A percentile compares a stretch with the other conserved stretches of the same genome.
Evolutionary conservation across 2,329 filamentous ascomycete species (phyloP).

Genomic region (Fusarium sulawesiense): DNA sequence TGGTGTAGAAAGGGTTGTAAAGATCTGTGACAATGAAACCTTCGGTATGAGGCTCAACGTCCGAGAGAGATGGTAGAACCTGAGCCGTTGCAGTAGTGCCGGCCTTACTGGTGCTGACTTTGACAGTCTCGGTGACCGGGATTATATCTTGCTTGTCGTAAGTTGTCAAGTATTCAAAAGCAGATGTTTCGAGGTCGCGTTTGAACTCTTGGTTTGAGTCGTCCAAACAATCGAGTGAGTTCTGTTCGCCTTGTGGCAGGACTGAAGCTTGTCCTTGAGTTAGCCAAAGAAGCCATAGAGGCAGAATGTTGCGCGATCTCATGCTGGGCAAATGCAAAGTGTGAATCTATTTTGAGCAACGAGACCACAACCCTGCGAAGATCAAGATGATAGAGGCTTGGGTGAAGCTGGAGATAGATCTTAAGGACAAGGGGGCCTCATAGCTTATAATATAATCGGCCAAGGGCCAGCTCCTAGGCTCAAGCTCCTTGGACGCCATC

Average conservation of each 20-base stretch:
- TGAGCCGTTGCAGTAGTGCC: slow-evolving; percentile 45
- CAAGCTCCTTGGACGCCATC: slow-evolving; percentile 31
- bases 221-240: slow-evolving; percentile 8
- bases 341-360: slow-evolving; percentile 9
- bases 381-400: slow-evolving; percentile 23
- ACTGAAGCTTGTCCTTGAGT: slow-evolving; percentile 41
- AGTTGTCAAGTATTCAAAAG: slow-evolving; percentile 40
- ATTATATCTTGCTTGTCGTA: slow-evolving; percentile 45
- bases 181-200: slow-evolving; percentile 36
- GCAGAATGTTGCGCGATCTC: slow-evolving; percentile 38
- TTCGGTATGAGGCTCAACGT: slow-evolving; percentile 48
- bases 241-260: slow-evolving; percentile 25
- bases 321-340: slow-evolving; percentile 31
- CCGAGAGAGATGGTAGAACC: slow-evolving; percentile 47
- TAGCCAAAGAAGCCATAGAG: slow-evolving; percentile 46
- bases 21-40: slow-evolving; percentile 46
- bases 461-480: slow-evolving; percentile 22
- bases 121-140: slow-evolving; percentile 44
- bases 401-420: slow-evolving; percentile 4
- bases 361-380: slow-evolving; percentile 24
- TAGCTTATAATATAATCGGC: slow-evolving; percentile 40
- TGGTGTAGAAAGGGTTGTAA: slow-evolving; percentile 32
- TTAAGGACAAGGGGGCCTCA: slow-evolving; percentile 29
- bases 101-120: slow-evolving; percentile 41
- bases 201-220: slow-evolving; percentile 34